Evolutionary conservation across 176 grass and related monocot genomes (phyloP).

Genomic region (Bothriochloa decipiens): DNA sequence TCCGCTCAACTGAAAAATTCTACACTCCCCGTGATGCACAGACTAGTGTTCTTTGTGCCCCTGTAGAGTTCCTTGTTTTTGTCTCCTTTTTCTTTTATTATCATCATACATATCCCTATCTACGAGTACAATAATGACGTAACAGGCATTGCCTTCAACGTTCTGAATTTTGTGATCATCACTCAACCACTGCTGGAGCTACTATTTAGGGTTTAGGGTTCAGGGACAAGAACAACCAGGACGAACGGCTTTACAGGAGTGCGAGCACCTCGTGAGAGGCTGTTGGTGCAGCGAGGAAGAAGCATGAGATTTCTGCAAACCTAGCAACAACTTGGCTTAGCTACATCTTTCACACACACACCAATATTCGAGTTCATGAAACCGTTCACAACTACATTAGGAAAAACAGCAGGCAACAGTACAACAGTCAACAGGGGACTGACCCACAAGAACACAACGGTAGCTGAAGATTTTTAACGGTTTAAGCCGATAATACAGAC

Average conservation of each 20-base stretch:
- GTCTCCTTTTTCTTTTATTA: neutral
- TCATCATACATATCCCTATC: neutral
- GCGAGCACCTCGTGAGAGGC: neutral
- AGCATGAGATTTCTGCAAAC: constrained; percentile 21
- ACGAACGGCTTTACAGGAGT: neutral
- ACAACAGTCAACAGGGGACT: constrained; percentile 27
- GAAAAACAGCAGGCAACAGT: neutral
- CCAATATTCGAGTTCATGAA: constrained; percentile 19
- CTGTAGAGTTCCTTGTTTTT: neutral
- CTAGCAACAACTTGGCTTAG: constrained; percentile 30
- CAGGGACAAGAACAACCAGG: neutral
- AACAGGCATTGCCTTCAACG: neutral
- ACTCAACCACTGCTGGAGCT: neutral
- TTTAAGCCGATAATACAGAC: constrained; percentile 41
- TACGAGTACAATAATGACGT: constrained; percentile 25
- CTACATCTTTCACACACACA: constrained; percentile 37
- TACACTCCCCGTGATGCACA: neutral
- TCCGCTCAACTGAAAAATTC: neutral
- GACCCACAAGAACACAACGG: constrained; percentile 39
- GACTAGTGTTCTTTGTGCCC: neutral
- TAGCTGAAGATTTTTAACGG: neutral
- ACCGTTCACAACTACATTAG: constrained; percentile 31
- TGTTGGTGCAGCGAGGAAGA: neutral
- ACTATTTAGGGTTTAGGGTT: too few relatives aligned
- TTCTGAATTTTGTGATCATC: neutral